Evolutionary conservation across 2,329 filamentous ascomycete genomes (phyloP).

Genomic region (Parastagonospora avenae): DNA sequence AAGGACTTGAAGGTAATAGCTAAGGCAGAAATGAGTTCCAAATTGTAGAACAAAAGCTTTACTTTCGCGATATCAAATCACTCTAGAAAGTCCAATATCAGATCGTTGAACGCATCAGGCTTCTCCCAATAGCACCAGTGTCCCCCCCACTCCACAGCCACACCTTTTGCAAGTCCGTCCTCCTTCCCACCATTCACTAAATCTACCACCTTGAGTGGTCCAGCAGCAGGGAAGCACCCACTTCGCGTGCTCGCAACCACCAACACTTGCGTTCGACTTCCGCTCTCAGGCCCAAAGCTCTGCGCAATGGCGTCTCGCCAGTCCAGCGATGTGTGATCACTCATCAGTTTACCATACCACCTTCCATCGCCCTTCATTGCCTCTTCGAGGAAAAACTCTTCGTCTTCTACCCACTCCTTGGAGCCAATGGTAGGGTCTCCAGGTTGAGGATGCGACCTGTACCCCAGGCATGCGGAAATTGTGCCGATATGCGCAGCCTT

Average conservation of each 20-base stretch:
- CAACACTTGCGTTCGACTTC: constrained; percentile 20
- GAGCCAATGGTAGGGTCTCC: constrained; percentile 14
- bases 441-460: constrained; percentile 24
- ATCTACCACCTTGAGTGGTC: constrained; percentile 27
- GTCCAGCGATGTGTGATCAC: constrained; percentile 35
- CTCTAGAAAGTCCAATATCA: constrained; percentile 20
- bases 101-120: constrained; percentile 27
- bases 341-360: constrained; percentile 40
- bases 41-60: constrained; percentile 15
- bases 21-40: constrained; percentile 24
- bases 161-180: constrained; percentile 18
- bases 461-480: constrained; percentile 30
- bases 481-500: constrained; percentile 24
- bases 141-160: constrained; percentile 31
- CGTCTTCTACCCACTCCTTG: constrained; percentile 25
- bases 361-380: constrained; percentile 30
- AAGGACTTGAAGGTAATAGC: constrained; percentile 33
- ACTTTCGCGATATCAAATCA: neutral
- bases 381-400: constrained; percentile 28
- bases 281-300: constrained; percentile 20
- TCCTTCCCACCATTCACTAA: constrained; percentile 20
- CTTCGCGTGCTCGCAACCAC: constrained; percentile 34
- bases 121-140: constrained; percentile 42
- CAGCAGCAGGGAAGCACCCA: constrained; percentile 35
- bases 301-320: constrained; percentile 29